These are phyloP conservation scores for Rhizoclosmatium sp. DNA, from an alignment of 192 early-diverging fungal genomes.

Conservation along the genomic window DNA sequence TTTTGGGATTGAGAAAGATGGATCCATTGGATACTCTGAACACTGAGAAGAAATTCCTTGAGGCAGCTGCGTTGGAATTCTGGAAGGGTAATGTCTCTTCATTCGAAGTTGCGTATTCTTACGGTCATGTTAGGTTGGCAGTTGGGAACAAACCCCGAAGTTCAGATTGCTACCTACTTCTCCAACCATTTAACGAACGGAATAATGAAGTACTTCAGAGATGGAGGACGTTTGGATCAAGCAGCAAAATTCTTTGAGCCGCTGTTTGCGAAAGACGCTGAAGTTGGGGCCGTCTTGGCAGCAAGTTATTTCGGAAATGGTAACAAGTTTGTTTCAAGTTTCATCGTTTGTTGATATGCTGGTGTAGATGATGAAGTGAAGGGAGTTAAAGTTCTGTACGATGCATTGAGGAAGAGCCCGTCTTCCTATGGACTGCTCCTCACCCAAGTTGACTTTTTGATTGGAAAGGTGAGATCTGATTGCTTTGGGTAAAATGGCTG, in stretches of 20 bases:
- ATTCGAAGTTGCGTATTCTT: conserved; percentile 11
- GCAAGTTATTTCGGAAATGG: conserved; percentile 68
- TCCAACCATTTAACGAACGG: conserved; percentile 91
- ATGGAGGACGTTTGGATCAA: conserved; percentile 80
- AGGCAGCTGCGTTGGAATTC: conserved; percentile 82
- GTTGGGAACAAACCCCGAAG: conserved; percentile 90
- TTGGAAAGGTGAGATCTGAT: conserved; percentile 65
- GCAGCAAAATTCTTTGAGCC: conserved; percentile 85
- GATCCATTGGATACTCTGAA: conserved; percentile 81
- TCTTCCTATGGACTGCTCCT: conserved; percentile 86
- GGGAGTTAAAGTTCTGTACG: conserved; percentile 86
- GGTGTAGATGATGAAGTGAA: conserved; percentile 89
- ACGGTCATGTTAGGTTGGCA: conserved; percentile 72
- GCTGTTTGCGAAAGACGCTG: conserved; percentile 81
- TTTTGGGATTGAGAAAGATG: conserved; percentile 89
- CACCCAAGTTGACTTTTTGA: conserved; percentile 90
- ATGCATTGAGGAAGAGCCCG: conserved; percentile 79
- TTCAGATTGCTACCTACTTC: conserved; percentile 91
- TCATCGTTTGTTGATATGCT: not conserved
- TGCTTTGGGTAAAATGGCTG: too few species aligned
- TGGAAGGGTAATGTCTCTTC: conserved; percentile 70
- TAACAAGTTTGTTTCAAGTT: conserved; percentile 42
- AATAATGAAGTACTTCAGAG: conserved; percentile 88
- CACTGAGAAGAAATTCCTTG: conserved; percentile 83
- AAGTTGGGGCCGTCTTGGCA: conserved; percentile 89